Evolutionary conservation across 2,329 filamentous ascomycete genomes (phyloP), one percentile per base, ranked within the genome.

Genomic region (Leptographium wingfieldii): DNA sequence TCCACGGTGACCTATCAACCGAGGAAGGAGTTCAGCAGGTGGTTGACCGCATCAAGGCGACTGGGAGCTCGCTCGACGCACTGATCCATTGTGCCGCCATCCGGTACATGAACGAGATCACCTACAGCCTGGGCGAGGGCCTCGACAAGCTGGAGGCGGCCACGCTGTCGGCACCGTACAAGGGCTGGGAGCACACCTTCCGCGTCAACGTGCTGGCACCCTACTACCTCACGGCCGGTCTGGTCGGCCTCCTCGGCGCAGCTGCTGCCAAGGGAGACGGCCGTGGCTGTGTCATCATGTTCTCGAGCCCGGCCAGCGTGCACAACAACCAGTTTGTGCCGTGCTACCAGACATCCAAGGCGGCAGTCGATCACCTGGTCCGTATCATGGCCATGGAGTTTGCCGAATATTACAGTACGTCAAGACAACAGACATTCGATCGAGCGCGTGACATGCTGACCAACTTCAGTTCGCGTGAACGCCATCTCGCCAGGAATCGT

Each of bases 141-240:
- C 58, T 60, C 14, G 25, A 7, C 10, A 25, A 56, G 48, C 55
- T 60, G 74, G 86, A 62, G 80, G 78, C 53, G 16, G 58, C 58
- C 33, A 60, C 54, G 14, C 54, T 56, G 46, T 60, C 58, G 54
- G 58, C 58, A 19, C 33, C 58, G 10, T 60, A 60, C 46, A 5
- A 16, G 12, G 63, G 60, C 43, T 65, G 63, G 64, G 64, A 65
- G 38, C 60, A 55, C 5, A 62, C 59, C 16, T 61, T 63, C 54
- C 56, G 59, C 22, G 59, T 63, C 22, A 66, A 66, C 51, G 60
- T 66, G 10, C 57, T 66, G 35, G 61, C 63, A 4, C 63, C 59
- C 19, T 66, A 66, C 57, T 66, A 57, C 22, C 53, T 66, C 11
- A 65, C 64, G 7, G 62, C 65, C 14, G 65, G 65, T 14, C 59